phyloP scores from a whole-genome alignment of 305 asterid species.

The Fraxinus platypoda region DNA sequence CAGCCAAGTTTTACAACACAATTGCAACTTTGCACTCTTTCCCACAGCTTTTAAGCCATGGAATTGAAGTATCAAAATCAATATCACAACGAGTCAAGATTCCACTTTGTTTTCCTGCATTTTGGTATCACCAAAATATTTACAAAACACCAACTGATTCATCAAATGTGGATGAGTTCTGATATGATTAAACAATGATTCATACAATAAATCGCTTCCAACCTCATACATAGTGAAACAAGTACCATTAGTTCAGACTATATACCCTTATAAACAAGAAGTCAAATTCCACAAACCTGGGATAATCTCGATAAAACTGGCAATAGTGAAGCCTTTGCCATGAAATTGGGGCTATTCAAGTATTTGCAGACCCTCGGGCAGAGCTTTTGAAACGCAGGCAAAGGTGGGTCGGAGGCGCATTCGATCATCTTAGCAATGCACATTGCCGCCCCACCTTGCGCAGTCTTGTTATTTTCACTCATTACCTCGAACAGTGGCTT shows the following conservation, averaged over 20 bases:
- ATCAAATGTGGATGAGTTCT: background rate
- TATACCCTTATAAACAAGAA: constrained; percentile 5
- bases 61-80: constrained; percentile 9
- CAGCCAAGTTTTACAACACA: background rate
- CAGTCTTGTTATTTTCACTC: constrained; percentile 84
- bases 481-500: constrained; percentile 94
- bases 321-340: constrained; percentile 87
- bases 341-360: constrained; percentile 71
- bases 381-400: constrained; percentile 72
- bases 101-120: background rate
- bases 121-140: constrained; percentile 13
- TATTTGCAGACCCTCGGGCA: constrained; percentile 82
- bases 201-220: background rate
- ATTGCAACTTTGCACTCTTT: background rate
- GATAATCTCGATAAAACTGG: constrained; percentile 82
- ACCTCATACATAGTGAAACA: background rate
- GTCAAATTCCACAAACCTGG: constrained; percentile 57
- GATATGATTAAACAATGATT: background rate
- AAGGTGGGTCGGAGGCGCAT: constrained; percentile 65
- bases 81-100: constrained; percentile 1
- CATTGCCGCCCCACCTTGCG: constrained; percentile 87
- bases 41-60: background rate
- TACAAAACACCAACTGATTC: constrained; percentile 6
- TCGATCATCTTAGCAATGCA: constrained; percentile 91
- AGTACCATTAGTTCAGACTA: constrained; percentile 10